A percentile compares a stretch with the other conserved stretches of the same genome.
These are phyloP conservation scores for Jacaranda copaia DNA, from an alignment of 257 asterid species.

Conservation along the genomic window DNA sequence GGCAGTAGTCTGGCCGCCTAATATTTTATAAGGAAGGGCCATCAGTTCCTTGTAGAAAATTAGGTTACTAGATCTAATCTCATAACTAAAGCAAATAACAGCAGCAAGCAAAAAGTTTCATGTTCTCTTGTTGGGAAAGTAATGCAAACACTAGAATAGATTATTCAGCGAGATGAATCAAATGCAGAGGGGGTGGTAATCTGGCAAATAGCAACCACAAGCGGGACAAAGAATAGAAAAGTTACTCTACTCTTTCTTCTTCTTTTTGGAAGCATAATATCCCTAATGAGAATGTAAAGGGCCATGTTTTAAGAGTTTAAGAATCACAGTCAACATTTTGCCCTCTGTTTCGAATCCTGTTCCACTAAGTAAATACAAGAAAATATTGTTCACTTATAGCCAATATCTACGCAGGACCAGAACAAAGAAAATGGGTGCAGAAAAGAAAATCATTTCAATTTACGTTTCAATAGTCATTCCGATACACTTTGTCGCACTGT, in stretches of 20 bases:
- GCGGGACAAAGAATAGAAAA: conserved; percentile 15
- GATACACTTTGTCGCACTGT: conserved; percentile 89
- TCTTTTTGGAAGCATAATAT: no score
- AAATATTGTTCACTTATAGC: not conserved
- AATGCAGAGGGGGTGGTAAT: conserved; percentile 9
- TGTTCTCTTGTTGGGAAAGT: conserved; percentile 2
- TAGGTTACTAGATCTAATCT: conserved; percentile 1
- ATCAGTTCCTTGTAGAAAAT: conserved; percentile 33
- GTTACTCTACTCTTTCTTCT: not conserved
- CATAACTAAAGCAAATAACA: not conserved
- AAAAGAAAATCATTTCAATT: conserved; percentile 34
- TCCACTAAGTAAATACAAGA: not conserved
- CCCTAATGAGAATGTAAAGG: not conserved
- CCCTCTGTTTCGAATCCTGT: conserved; percentile 11
- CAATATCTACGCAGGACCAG: not conserved
- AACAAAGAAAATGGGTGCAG: conserved; percentile 6
- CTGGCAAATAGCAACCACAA: conserved; percentile 1
- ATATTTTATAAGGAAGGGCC: conserved; percentile 35
- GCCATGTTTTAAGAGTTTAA: conserved; percentile 19
- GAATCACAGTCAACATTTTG: conserved; percentile 4
- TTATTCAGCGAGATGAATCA: conserved; percentile 13
- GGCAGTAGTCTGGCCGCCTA: conserved; percentile 99
- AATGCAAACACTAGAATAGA: not conserved
- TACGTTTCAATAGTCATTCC: conserved; percentile 99
- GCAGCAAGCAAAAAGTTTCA: not conserved